A percentile compares a stretch with the other conserved stretches of the same genome.
These are phyloP conservation scores for Cordyceps cateniannulata DNA, from an alignment of 2,329 filamentous ascomycete genomes.

Conservation along the genomic window DNA sequence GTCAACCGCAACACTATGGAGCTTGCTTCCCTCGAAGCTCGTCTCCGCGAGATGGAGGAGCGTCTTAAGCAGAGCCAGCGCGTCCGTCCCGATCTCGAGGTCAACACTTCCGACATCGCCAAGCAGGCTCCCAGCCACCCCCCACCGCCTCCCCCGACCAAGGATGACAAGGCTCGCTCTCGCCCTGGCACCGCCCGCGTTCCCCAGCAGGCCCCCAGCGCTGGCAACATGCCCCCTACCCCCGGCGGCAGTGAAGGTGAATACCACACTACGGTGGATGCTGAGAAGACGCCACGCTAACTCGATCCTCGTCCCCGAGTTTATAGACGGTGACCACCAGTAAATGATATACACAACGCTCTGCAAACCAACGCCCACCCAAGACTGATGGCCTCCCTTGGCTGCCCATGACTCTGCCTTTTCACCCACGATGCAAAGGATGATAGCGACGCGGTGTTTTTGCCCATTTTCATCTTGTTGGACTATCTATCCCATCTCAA, in stretches of 20 bases:
- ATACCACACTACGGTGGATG: conserved; percentile 29
- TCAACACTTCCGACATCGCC: conserved; percentile 13
- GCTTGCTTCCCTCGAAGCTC: conserved; percentile 78
- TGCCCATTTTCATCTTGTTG: neutral
- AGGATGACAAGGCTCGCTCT: conserved; percentile 35
- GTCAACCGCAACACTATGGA: conserved; percentile 70
- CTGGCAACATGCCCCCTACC: conserved; percentile 53
- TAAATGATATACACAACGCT: neutral
- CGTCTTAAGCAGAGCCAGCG: conserved; percentile 46
- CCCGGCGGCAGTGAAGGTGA: conserved; percentile 59
- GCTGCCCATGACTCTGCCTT: neutral
- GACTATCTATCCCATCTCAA: conserved; percentile 2
- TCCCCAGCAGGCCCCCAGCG: conserved; percentile 44
- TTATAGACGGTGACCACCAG: conserved; percentile 15
- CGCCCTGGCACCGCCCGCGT: conserved; percentile 48
- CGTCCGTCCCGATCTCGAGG: conserved; percentile 16
- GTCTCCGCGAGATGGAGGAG: conserved; percentile 78
- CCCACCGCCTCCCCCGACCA: conserved; percentile 21
- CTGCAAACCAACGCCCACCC: neutral
- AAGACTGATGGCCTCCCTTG: neutral
- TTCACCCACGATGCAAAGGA: neutral
- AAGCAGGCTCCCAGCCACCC: conserved; percentile 21
- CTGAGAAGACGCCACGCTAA: conserved; percentile 1
- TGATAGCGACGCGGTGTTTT: neutral
- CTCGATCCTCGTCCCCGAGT: conserved; percentile 2